phyloP scores from a whole-genome alignment of 768 basidiomycete genomes.

The Hygrophoropsis aurantiaca region DNA sequence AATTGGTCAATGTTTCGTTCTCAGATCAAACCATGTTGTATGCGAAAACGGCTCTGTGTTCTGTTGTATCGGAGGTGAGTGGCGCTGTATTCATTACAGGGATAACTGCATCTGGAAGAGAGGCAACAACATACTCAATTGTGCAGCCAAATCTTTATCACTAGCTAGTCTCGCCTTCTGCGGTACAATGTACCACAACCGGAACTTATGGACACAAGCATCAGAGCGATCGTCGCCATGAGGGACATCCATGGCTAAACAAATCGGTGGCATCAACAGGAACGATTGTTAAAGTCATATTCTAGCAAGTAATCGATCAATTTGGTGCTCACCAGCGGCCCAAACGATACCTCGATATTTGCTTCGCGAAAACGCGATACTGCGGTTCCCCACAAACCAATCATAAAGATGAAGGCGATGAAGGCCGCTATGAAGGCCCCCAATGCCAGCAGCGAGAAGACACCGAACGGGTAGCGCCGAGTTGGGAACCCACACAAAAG shows the following conservation, averaged over 20 bases:
- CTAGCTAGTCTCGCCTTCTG: not conserved
- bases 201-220: slow-evolving; percentile 2
- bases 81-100: too few relatives aligned
- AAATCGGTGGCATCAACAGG: not conserved
- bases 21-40: too few relatives aligned
- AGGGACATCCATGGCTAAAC: slow-evolving; percentile 7
- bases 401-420: slow-evolving; percentile 24
- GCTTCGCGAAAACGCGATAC: slow-evolving; percentile 2
- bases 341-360: slow-evolving; percentile 8
- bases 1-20: too few relatives aligned
- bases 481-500: not conserved
- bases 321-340: slow-evolving; percentile 15
- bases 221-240: slow-evolving; percentile 1
- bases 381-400: slow-evolving; percentile 6
- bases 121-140: too few relatives aligned
- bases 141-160: too few relatives aligned
- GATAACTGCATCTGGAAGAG: too few relatives aligned
- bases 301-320: not conserved
- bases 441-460: not conserved
- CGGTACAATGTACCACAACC: slow-evolving; percentile 2
- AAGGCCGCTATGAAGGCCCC: slow-evolving; percentile 1
- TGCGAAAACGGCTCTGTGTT: too few relatives aligned
- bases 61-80: too few relatives aligned
- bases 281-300: not conserved
- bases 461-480: not conserved